Base-by-base conservation (phyloP, 768 basidiomycete genomes). In the Kwoniella dejecticola region DNA sequence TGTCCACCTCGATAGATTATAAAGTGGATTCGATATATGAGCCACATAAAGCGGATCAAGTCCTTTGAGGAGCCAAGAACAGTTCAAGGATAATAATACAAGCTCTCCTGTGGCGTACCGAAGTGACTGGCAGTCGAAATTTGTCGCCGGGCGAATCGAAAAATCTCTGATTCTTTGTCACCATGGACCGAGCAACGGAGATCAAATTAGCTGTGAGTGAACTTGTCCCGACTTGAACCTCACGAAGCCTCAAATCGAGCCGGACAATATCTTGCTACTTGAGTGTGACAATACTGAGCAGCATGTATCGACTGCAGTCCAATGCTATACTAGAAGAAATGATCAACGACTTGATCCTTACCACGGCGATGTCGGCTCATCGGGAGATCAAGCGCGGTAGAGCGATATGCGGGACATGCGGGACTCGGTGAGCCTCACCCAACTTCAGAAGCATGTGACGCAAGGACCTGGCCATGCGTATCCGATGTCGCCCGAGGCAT, bases 351-450 rank as follows among this genome's bases (percentile, higher is more conserved):
- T 40, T 69, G 11, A 63, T 76, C 3, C 52, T 69, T 30, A 61
- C 66, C 8, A 60, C 60, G 7, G 50, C 71, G 0, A 71, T 73
- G 29, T 36, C 63, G 3, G 71, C 74, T 17, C 71, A 73, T 47
- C 60, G 68, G 29, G 69, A 71, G 50, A 71, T 72, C 58, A 72
- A 72, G 56, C 57, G 70, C 13, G 63, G 65, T 13, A 30, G 59
- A 24, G 61, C 63, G 4, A 21, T 54, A 4, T 75, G 74, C 49
- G 68, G 67, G 3, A 64, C 59, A 10, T 66, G 61, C 26, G 55
- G 62, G 4, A 70, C 73, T 0, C 63, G 47, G 73, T 70, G 46
- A 58, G 70, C 57, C 46, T 26, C 46, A 24, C 12, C 11, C 19
- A 47, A n/a, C n/a, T 27, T 12, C 46, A 48, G 19, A 10, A 6